Evolutionary conservation across 768 basidiomycete species (phyloP), one percentile per base, ranked within the genome.

Genomic region (Pilatotrama ljubarskyi): DNA sequence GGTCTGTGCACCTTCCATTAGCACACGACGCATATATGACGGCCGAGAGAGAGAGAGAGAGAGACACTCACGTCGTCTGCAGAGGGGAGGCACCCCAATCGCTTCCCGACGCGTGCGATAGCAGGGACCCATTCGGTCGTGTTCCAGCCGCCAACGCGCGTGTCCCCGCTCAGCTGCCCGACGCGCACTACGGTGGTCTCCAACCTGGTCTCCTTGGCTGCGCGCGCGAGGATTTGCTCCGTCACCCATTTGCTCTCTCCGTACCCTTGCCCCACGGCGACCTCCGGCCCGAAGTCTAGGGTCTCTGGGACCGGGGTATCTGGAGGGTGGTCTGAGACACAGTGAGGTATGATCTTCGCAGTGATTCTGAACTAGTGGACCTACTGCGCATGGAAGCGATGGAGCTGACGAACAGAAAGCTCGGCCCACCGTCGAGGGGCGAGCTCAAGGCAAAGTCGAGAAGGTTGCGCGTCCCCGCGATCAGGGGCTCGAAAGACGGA

Each of bases 71-170:
- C 80, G 18, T 74, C 73, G 0, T 63, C 61, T 55, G 7, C 75
- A 74, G 5, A 77, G 55, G 15, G 58, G 62, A 48, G 71, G 72
- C 9, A 75, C 52, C 42, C 55, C 54, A 51, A 71, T n/a, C 46
- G 52, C 76, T 71, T 15, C 78, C 59, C 61, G 6, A 25, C 48
- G 24, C 58, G 59, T 25, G 66, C 70, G 3, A 82, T 66, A 37
- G 75, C 71, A 15, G 82, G 80, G 26, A 82, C 64, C 82, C 82
- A 83, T 47, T 82, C 79, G 0, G 69, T 74, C 3, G 73, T 70
- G 3, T 73, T 73, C 81, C 81, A 82, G 0, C 74, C 74, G 18
- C 81, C 81, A 9, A 70, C 71, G 1, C 66, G 67, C 0, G 55
- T 59, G 22, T 78, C 77, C 15, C 80, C 80, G 25, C 69, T 71